Conservation (phyloP, 139 green algal genomes). For the Raphidocelis subcapitata region DNA sequence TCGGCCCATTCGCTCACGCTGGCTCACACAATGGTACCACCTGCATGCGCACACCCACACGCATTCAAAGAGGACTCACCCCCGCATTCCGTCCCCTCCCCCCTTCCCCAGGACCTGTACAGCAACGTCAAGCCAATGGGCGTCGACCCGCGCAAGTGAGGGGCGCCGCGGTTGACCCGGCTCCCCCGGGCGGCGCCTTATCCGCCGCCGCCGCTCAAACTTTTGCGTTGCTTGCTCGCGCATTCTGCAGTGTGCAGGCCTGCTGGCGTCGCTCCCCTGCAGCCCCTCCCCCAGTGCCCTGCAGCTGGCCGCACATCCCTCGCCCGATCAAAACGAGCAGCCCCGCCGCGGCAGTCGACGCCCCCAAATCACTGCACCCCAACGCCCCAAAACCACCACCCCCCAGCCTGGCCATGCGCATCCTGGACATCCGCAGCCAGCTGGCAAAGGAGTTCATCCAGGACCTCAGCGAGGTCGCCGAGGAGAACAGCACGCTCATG, state of each 20-base stretch:
- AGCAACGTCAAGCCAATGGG: constrained; percentile 43
- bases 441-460: constrained; percentile 79
- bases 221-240: no score
- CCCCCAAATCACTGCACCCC: no score
- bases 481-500: constrained; percentile 59
- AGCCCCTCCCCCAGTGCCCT: no score
- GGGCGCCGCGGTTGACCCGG: no score
- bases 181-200: no score
- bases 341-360: no score
- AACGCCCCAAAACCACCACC: no score
- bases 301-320: no score
- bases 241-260: no score
- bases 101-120: constrained; percentile 54
- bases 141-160: constrained; percentile 80
- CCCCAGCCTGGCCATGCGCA: constrained; percentile 69
- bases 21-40: background rate
- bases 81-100: constrained; percentile 2
- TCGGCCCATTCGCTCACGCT: background rate
- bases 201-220: no score
- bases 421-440: constrained; percentile 82
- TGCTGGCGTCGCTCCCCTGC: no score
- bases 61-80: background rate
- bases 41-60: background rate
- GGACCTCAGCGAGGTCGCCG: constrained; percentile 58
- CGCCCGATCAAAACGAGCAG: no score